These are phyloP conservation scores for Amniculicola lignicola DNA, from an alignment of 495 filamentous ascomycete genomes.

Conservation along the genomic window DNA sequence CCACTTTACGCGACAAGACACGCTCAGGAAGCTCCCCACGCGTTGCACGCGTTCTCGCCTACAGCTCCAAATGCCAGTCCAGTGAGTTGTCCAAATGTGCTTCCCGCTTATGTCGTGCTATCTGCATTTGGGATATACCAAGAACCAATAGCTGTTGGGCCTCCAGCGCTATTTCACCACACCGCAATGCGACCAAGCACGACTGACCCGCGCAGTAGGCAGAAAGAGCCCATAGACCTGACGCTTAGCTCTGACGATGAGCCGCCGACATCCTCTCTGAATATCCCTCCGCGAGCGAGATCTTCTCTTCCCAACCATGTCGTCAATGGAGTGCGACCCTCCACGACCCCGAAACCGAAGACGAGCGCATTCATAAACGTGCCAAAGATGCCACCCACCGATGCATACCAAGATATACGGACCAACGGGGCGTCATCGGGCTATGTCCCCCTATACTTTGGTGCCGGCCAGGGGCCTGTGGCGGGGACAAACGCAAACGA, in stretches of 20 bases:
- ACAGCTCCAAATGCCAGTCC: no score
- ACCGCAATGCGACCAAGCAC: not conserved
- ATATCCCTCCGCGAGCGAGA: not conserved
- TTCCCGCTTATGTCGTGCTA: no score
- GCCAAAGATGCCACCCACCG: no score
- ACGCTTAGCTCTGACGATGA: conserved; percentile 9
- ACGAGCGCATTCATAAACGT: no score
- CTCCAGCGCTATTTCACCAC: not conserved
- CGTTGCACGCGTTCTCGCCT: no score
- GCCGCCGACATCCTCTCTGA: not conserved
- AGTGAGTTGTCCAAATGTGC: no score
- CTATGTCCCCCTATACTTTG: not conserved
- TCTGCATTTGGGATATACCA: no score
- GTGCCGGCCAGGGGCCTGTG: not conserved
- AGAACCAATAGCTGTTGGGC: not conserved
- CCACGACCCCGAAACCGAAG: no score
- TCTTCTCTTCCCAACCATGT: not conserved
- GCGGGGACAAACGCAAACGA: not conserved
- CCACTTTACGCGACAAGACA: no score
- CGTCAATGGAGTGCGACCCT: no score
- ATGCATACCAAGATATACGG: no score
- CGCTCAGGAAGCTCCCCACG: no score
- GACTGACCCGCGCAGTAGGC: not conserved
- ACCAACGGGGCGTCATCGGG: not conserved
- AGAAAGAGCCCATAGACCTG: conserved; percentile 12